Conservation (phyloP, 2,329 filamentous ascomycete genomes). For the Helotiales sp. region DNA sequence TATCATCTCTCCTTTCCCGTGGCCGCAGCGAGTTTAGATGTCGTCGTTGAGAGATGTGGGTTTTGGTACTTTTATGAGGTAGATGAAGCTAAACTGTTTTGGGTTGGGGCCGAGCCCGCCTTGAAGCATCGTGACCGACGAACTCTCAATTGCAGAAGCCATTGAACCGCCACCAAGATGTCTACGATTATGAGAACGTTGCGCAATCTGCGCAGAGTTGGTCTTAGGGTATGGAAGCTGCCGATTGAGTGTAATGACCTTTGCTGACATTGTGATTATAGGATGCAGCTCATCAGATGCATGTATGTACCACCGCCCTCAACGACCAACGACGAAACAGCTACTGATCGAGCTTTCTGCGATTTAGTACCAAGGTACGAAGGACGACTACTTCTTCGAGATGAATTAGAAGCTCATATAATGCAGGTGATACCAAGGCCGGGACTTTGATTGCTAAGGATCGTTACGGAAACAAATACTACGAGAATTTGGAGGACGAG, state of each 20-base stretch:
- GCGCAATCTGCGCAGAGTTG: conserved; percentile 82
- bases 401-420: conserved; percentile 16
- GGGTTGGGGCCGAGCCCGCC: conserved; percentile 19
- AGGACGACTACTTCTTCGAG: background rate
- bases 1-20: conserved; percentile 33
- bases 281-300: conserved; percentile 91
- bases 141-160: conserved; percentile 21
- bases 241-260: background rate
- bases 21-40: background rate
- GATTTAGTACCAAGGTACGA: conserved; percentile 34
- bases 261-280: conserved; percentile 46
- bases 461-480: conserved; percentile 96
- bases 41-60: background rate
- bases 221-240: conserved; percentile 69
- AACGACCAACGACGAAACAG: conserved; percentile 21
- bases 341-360: conserved; percentile 20
- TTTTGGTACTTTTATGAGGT: conserved; percentile 1
- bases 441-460: conserved; percentile 83
- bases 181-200: conserved; percentile 87
- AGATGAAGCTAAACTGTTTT: conserved; percentile 22
- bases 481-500: conserved; percentile 87
- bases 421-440: conserved; percentile 89
- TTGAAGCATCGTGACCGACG: conserved; percentile 12
- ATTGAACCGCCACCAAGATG: conserved; percentile 59
- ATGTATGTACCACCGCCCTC: conserved; percentile 60